Evolutionary conservation across 1,284 basidiomycete species (phyloP), one percentile per base, ranked within the genome.

Genomic region (Apiotrichum montevideense): DNA sequence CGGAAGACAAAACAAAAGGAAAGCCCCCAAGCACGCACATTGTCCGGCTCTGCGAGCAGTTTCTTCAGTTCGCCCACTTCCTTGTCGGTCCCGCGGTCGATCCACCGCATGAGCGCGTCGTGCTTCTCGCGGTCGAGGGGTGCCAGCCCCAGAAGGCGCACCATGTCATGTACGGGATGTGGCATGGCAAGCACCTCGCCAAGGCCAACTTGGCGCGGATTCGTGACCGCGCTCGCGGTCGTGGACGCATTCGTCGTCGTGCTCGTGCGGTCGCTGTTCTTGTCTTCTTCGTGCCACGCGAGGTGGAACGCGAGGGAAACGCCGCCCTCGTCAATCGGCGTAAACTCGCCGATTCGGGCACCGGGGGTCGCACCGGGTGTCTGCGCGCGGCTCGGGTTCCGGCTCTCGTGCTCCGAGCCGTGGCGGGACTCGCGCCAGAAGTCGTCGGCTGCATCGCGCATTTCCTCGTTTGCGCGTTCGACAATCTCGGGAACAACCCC

Each of bases 61-160:
- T 21, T 32, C 0, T 44, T 49, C 6, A 75, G 37, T 15, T 42
- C 43, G 4, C 41, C 42, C 33, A 48, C 50, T 1, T 55, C 50
- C 2, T 48, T 55, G 6, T 51, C 44, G 15, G 59, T 56, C 0
- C 48, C 61, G 3, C 61, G 45, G 0, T 63, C 59, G 29, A 73
- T 47, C 70, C 71, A 73, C 7, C 46, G 56, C 6, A 58, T 44
- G 69, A 70, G 73, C 9, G 63, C 40, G 10, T 64, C 67, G 34
- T 73, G 56, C 51, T 69, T 66, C 51, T 71, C 59, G 35, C 72
- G 60, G 55, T 76, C 74, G 34, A 75, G 57, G 6, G 61, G 46
- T 3, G 59, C 46, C 6, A 33, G 50, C 4, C 59, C 65, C 48
- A 74, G 62, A 0, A 46, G 35, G 33, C 57, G 60, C 2, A 68